Conservation (phyloP, 2,329 filamentous ascomycete genomes). For the Colletotrichum magnum region DNA sequence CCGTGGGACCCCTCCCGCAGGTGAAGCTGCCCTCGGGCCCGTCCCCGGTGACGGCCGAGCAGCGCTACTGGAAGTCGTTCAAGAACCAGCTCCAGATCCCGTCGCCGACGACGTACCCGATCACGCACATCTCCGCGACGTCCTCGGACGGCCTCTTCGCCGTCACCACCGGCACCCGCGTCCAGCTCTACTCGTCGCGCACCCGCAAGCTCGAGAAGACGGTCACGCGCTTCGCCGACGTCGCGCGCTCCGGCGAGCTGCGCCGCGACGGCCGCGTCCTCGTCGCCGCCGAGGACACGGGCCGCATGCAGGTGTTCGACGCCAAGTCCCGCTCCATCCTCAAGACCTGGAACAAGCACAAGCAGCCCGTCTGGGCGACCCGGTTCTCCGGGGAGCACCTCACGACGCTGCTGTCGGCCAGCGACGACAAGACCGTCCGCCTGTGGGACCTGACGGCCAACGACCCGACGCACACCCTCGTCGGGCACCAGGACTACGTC, state of each 20-base stretch:
- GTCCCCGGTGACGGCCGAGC: slow-evolving; percentile 88
- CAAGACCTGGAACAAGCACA: slow-evolving; percentile 95
- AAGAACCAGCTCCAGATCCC: slow-evolving; percentile 91
- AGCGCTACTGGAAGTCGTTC: slow-evolving; percentile 97
- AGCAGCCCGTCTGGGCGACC: slow-evolving; percentile 93
- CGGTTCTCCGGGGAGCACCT: slow-evolving; percentile 92
- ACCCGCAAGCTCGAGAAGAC: slow-evolving; percentile 94
- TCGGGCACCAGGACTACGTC: slow-evolving; percentile 94
- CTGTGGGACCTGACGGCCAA: slow-evolving; percentile 94
- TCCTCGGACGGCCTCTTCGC: slow-evolving; percentile 82
- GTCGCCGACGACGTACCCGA: slow-evolving; percentile 88
- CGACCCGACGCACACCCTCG: slow-evolving; percentile 81
- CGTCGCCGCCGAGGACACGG: slow-evolving; percentile 91
- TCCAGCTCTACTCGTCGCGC: slow-evolving; percentile 94
- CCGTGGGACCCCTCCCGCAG: slow-evolving; percentile 84
- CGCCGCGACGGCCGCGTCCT: slow-evolving; percentile 90
- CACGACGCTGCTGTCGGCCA: slow-evolving; percentile 88
- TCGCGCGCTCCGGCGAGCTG: slow-evolving; percentile 90
- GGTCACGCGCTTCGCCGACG: slow-evolving; percentile 92
- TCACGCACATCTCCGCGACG: slow-evolving; percentile 87
- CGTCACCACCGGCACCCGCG: slow-evolving; percentile 92
- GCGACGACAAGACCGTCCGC: slow-evolving; percentile 92
- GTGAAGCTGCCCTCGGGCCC: slow-evolving; percentile 88
- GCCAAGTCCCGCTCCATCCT: slow-evolving; percentile 89
- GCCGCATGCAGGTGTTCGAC: slow-evolving; percentile 96